Evolutionary conservation across 352 stramenopile genomes (phyloP).

Genomic region (Globisporangium takayamanum): DNA sequence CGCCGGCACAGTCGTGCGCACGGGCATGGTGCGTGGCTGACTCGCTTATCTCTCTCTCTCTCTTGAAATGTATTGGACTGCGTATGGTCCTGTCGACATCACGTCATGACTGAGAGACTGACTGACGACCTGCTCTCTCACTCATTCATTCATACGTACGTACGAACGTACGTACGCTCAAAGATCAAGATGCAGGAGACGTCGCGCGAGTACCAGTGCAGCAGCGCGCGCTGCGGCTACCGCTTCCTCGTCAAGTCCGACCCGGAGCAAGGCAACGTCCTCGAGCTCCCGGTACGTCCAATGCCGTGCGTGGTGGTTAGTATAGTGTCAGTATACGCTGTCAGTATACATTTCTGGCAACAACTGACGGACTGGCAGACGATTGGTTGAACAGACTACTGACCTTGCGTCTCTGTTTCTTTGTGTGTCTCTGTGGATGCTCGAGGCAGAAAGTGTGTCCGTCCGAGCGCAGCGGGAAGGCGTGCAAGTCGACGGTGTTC

Average conservation of each 20-base stretch:
- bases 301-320: background rate
- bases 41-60: background rate
- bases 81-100: background rate
- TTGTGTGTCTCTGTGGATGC: constrained; percentile 5
- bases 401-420: background rate
- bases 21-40: constrained; percentile 49
- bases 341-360: too few relatives aligned
- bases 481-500: constrained; percentile 81
- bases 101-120: too few relatives aligned
- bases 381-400: background rate
- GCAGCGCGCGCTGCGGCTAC: constrained; percentile 57
- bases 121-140: too few relatives aligned
- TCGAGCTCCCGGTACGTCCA: constrained; percentile 61
- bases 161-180: background rate
- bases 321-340: too few relatives aligned
- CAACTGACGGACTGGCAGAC: background rate
- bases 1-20: constrained; percentile 86
- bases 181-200: constrained; percentile 92
- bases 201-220: constrained; percentile 83
- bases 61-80: background rate
- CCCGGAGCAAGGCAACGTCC: constrained; percentile 87
- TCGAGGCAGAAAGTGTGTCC: constrained; percentile 41
- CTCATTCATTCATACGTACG: too few relatives aligned
- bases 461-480: constrained; percentile 37
- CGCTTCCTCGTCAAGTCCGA: constrained; percentile 86